Base-by-base conservation (phyloP, 2,329 filamentous ascomycete species). In the Ceratocystis papillata region DNA sequence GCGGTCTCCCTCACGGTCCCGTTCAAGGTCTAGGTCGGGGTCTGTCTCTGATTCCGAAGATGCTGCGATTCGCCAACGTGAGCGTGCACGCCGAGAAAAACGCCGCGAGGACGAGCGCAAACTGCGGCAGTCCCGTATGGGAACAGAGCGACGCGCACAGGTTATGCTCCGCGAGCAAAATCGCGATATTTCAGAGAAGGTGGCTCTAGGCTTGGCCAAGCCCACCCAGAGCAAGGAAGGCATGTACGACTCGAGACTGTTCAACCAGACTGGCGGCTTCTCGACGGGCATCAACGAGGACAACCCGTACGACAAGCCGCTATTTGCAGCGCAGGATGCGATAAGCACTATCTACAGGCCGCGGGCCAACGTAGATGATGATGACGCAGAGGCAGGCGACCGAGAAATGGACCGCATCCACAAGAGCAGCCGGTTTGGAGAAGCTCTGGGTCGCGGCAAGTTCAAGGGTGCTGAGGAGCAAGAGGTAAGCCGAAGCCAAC, bases 241-340 rank as follows among this genome's bases (percentile, higher is more conserved):
- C 28, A 97, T 97, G 94, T 99, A 95, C 78, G 94, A 99, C 77
- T 95, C 91, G 1, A 83, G 94, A 50, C 78, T 99, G 37, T 99
- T 99, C 77, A 96, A 97, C 77, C 90, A 96, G 77, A 88, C 86
- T 5, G 92, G 88, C 71, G 94, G 94, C 0, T 95, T 99, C 74
- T 87, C 91, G 71, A 83, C 86, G 64, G 94, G 93, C 0, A 91
- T 96, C 81, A 99, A 99, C 75, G 94, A 99, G 75, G 94, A 99
- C 75, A 94, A 99, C 73, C 86, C 87, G 0, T 99, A 97, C 77
- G 94, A 97, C 75, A 97, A 97, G 77, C 94, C 94, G 22, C 79
- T 99, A 6, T 99, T 99, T 74, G 92, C 92, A 0, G 93, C 94
- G 15, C 91, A 96, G 74, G 93, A 97, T 73, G 93, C 90, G 7